phyloP scores from a whole-genome alignment of 768 basidiomycete genomes.

The Floccularia luteovirens region DNA sequence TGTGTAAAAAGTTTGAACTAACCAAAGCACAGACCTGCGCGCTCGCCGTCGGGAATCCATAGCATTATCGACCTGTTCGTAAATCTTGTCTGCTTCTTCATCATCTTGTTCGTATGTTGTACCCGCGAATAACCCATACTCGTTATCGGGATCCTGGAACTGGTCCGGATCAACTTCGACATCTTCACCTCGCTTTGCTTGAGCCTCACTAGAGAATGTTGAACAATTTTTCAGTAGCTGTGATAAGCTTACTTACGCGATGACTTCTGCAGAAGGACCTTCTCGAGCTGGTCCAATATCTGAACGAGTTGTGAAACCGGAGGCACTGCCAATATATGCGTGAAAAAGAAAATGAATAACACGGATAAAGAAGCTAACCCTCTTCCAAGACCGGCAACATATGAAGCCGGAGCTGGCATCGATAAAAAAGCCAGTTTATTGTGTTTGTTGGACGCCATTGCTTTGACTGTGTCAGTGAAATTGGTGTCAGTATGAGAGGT shows the following conservation, averaged over 20 bases:
- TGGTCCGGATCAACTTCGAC: constrained; percentile 83
- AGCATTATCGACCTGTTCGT: constrained; percentile 82
- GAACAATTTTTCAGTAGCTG: too few species aligned
- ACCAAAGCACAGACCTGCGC: constrained; percentile 60
- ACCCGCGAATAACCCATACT: constrained; percentile 92
- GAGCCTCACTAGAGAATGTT: constrained; percentile 63
- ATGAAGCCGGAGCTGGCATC: constrained; percentile 92
- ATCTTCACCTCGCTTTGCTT: constrained; percentile 83
- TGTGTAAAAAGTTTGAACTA: constrained; percentile 22
- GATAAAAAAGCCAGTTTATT: constrained; percentile 85
- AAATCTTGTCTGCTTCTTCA: constrained; percentile 94
- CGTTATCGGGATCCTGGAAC: constrained; percentile 96
- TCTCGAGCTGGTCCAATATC: constrained; percentile 99
- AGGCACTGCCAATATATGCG: constrained; percentile 54
- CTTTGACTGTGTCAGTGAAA: too few species aligned
- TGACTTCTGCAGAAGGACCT: constrained; percentile 84
- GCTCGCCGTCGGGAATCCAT: constrained; percentile 84
- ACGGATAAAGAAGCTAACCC: constrained; percentile 46
- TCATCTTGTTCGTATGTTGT: constrained; percentile 96
- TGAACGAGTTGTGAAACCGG: constrained; percentile 95
- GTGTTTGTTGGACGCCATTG: constrained; percentile 40
- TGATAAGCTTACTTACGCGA: constrained; percentile 59
- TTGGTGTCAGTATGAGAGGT: too few species aligned
- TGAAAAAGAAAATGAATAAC: constrained; percentile 3
- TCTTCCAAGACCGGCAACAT: constrained; percentile 97